Evolutionary conservation across 2,329 filamentous ascomycete species (phyloP).

Genomic region (Pyrenochaeta sp.): DNA sequence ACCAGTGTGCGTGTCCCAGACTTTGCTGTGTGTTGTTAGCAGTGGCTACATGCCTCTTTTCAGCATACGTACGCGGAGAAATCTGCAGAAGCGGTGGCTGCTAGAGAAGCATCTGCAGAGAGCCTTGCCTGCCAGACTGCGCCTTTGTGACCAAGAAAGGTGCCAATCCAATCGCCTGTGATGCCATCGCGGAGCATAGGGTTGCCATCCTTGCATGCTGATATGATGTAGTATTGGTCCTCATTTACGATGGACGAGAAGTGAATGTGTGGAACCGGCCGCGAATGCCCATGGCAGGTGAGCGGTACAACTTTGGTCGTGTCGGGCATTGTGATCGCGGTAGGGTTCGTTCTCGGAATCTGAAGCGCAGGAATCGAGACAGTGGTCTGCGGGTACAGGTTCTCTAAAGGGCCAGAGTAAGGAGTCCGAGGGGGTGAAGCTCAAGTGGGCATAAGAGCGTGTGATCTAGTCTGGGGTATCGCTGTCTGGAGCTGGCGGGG

Average conservation of each 20-base stretch:
- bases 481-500: conserved; percentile 11
- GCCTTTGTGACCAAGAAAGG: conserved; percentile 97
- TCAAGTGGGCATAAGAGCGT: conserved; percentile 13
- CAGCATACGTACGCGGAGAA: conserved; percentile 80
- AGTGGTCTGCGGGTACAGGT: too few relatives aligned
- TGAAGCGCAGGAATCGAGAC: background rate
- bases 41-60: background rate
- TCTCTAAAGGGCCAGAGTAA: background rate
- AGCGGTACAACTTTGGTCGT: conserved; percentile 76
- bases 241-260: conserved; percentile 86
- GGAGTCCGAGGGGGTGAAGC: conserved; percentile 19
- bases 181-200: conserved; percentile 97
- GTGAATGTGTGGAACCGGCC: conserved; percentile 87
- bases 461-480: conserved; percentile 15
- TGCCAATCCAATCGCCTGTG: conserved; percentile 83
- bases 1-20: conserved; percentile 96
- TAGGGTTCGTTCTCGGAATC: too few relatives aligned
- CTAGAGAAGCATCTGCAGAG: conserved; percentile 84
- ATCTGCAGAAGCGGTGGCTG: conserved; percentile 93
- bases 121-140: conserved; percentile 96
- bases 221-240: conserved; percentile 89
- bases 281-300: conserved; percentile 93
- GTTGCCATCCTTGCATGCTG: conserved; percentile 96
- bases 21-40: conserved; percentile 68
- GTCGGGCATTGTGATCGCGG: conserved; percentile 44